These are phyloP conservation scores for Wickerhamiella azymoides DNA, from an alignment of 805 yeast genomes.

Conservation along the genomic window DNA sequence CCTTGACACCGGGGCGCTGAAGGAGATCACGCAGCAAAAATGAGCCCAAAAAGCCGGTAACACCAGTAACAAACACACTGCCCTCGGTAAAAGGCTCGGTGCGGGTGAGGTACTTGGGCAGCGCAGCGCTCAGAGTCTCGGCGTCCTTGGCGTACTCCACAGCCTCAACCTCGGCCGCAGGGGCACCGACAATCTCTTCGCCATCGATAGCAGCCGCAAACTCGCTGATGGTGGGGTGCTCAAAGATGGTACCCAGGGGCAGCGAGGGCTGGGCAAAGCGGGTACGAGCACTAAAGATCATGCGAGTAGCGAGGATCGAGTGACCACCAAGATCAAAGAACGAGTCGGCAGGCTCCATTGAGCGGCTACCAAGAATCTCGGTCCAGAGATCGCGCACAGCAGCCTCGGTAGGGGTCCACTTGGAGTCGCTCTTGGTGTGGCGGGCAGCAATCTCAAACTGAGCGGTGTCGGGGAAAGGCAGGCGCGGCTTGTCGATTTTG, in stretches of 20 bases:
- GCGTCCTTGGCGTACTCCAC: slow-evolving; percentile 63
- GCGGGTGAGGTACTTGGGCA: slow-evolving; percentile 37
- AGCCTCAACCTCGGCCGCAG: slow-evolving; percentile 28
- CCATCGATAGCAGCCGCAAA: slow-evolving; percentile 66
- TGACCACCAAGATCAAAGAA: slow-evolving; percentile 98
- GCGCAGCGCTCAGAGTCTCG: slow-evolving; percentile 30
- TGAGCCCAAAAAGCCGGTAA: slow-evolving; percentile 92
- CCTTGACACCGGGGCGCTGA: slow-evolving; percentile 40
- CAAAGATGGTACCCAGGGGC: slow-evolving; percentile 83
- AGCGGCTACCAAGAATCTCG: slow-evolving; percentile 68
- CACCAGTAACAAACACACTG: slow-evolving; percentile 82
- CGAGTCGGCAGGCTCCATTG: slow-evolving; percentile 68
- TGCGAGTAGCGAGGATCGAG: slow-evolving; percentile 88
- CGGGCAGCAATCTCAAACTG: slow-evolving; percentile 67
- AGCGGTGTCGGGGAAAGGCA: slow-evolving; percentile 86
- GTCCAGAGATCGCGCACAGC: slow-evolving; percentile 75
- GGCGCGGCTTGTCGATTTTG: slow-evolving; percentile 91
- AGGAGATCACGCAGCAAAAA: slow-evolving; percentile 70
- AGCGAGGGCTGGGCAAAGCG: slow-evolving; percentile 54
- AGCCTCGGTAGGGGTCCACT: slow-evolving; percentile 50
- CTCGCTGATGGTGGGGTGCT: slow-evolving; percentile 67
- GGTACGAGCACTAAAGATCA: slow-evolving; percentile 86
- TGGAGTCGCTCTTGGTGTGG: slow-evolving; percentile 27
- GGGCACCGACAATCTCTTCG: slow-evolving; percentile 26
- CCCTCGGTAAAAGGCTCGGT: slow-evolving; percentile 26